These are phyloP conservation scores for Ceratocystis papillata DNA, from an alignment of 2,329 filamentous ascomycete genomes.

Conservation along the genomic window DNA sequence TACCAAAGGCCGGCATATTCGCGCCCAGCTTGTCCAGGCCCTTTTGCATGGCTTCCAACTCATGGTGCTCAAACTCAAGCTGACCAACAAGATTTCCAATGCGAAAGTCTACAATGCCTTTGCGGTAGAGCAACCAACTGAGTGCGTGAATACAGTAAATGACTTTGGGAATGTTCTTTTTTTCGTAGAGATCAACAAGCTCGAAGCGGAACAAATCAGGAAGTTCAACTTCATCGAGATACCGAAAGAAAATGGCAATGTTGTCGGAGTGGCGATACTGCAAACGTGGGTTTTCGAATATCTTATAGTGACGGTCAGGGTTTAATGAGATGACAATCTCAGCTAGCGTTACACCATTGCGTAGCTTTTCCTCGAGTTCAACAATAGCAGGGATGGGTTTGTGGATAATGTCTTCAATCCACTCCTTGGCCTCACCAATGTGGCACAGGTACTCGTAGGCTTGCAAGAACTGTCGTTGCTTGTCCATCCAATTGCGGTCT, in stretches of 20 bases:
- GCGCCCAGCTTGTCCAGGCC: slow-evolving; percentile 90
- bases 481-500: slow-evolving; percentile 95
- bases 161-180: slow-evolving; percentile 98
- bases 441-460: slow-evolving; percentile 98
- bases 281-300: slow-evolving; percentile 74
- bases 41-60: slow-evolving; percentile 92
- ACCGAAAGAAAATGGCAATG: slow-evolving; percentile 90
- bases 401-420: slow-evolving; percentile 88
- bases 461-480: slow-evolving; percentile 88
- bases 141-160: slow-evolving; percentile 97
- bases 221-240: slow-evolving; percentile 79
- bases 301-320: slow-evolving; percentile 62
- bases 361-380: slow-evolving; percentile 80
- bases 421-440: slow-evolving; percentile 97
- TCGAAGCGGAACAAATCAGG: slow-evolving; percentile 96
- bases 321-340: slow-evolving; percentile 87
- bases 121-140: slow-evolving; percentile 92
- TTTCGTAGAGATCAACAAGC: slow-evolving; percentile 94
- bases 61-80: slow-evolving; percentile 93
- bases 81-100: slow-evolving; percentile 96
- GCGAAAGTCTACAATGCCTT: slow-evolving; percentile 87
- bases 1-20: slow-evolving; percentile 94
- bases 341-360: slow-evolving; percentile 87
- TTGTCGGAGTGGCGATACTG: slow-evolving; percentile 97
- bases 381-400: slow-evolving; percentile 82